phyloP scores from a whole-genome alignment of 2,329 filamentous ascomycete genomes.

The Phialophora expanda region DNA sequence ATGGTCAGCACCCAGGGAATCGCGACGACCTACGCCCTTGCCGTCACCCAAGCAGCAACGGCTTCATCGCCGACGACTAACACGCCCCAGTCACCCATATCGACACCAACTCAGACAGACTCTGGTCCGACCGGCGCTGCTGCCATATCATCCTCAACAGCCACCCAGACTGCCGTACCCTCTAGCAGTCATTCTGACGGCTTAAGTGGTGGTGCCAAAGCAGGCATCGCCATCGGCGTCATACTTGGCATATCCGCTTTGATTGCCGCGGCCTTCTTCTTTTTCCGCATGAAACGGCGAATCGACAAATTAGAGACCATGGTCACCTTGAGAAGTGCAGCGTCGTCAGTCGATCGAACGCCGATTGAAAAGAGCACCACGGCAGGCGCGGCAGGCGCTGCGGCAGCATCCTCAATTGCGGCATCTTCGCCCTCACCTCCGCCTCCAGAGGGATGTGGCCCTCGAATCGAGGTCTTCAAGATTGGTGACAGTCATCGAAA shows the following conservation, averaged over 20 bases:
- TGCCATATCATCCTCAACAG: conserved; percentile 5
- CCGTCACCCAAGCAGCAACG: conserved; percentile 11
- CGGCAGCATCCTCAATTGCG: neutral
- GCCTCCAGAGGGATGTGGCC: conserved; percentile 1
- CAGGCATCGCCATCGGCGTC: conserved; percentile 28
- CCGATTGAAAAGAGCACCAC: conserved; percentile 9
- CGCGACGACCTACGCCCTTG: conserved; percentile 24
- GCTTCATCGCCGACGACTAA: conserved; percentile 4
- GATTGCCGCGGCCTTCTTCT: conserved; percentile 19
- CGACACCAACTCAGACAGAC: neutral
- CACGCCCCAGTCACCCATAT: neutral
- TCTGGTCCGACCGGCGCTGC: conserved; percentile 1
- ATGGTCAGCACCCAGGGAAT: conserved; percentile 30
- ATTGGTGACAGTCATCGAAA: conserved; percentile 23
- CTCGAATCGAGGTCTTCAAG: conserved; percentile 14
- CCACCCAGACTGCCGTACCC: conserved; percentile 7
- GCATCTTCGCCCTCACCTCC: neutral
- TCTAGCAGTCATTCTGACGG: conserved; percentile 7
- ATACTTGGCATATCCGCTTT: conserved; percentile 24
- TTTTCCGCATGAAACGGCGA: conserved; percentile 10
- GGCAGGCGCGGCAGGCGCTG: neutral
- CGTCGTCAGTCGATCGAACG: conserved; percentile 7
- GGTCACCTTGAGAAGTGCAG: conserved; percentile 16
- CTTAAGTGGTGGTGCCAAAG: conserved; percentile 27
- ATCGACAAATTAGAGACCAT: conserved; percentile 16